Evolutionary conservation across 208 protist genomes (phyloP).

Genomic region (Trypanosoma brucei): DNA sequence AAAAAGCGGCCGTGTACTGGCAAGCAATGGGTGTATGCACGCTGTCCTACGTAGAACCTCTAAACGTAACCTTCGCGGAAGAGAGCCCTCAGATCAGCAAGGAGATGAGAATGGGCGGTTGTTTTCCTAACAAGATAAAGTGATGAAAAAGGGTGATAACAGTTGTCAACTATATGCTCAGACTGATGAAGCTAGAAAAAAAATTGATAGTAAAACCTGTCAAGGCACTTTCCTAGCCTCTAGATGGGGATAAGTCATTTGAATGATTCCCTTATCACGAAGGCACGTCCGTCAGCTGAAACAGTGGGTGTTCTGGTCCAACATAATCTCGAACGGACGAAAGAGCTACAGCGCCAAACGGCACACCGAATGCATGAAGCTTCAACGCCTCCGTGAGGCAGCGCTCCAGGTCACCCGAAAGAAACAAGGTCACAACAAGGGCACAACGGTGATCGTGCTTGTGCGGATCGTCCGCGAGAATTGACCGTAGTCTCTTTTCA

Average conservation of each 20-base stretch:
- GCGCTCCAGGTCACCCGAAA: conserved; percentile 78
- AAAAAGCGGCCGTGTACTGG: too few relatives aligned
- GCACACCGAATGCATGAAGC: conserved; percentile 32
- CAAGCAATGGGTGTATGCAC: too few relatives aligned
- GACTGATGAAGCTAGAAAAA: too few relatives aligned
- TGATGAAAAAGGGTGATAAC: too few relatives aligned
- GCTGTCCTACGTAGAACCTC: too few relatives aligned
- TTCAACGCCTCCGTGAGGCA: conserved; percentile 83
- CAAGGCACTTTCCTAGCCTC: too few relatives aligned
- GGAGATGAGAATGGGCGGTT: too few relatives aligned
- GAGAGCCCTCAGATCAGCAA: too few relatives aligned
- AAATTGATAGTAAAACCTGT: too few relatives aligned
- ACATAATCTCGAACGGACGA: conserved; percentile 52
- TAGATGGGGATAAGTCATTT: not conserved
- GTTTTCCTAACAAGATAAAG: too few relatives aligned
- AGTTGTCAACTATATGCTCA: too few relatives aligned
- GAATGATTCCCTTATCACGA: not conserved
- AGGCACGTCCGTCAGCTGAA: conserved; percentile 8
- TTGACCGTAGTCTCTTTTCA: conserved; percentile 34
- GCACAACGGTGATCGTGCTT: conserved; percentile 39
- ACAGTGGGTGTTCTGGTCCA: conserved; percentile 47
- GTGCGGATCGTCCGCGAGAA: conserved; percentile 29
- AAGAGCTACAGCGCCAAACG: conserved; percentile 61
- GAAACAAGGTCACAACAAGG: conserved; percentile 80
- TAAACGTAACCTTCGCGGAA: too few relatives aligned